phyloP scores from a whole-genome alignment of 2,329 filamentous ascomycete genomes.

The Leptographium radiaticola region DNA sequence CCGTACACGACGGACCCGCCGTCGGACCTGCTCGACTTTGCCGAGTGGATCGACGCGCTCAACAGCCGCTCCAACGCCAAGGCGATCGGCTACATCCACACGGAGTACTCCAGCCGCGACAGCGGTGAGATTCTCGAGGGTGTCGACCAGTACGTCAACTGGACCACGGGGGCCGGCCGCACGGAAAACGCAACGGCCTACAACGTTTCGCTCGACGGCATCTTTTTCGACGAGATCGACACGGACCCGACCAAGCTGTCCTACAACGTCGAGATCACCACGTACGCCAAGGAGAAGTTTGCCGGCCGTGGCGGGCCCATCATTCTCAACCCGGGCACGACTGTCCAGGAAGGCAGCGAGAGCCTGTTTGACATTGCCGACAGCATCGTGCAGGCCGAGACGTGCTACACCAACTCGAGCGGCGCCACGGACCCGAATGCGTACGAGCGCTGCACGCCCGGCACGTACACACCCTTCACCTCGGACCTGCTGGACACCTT shows the following conservation, averaged over 20 bases:
- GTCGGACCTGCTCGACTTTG: constrained; percentile 5
- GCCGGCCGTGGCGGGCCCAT: constrained; percentile 4
- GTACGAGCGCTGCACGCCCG: constrained; percentile 6
- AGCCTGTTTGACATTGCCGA: constrained; percentile 9
- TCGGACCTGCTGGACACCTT: background rate
- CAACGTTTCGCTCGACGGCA: constrained; percentile 9
- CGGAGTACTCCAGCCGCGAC: constrained; percentile 2
- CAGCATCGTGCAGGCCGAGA: constrained; percentile 10
- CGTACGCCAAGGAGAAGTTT: constrained; percentile 6
- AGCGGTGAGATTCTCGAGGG: background rate
- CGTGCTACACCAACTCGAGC: constrained; percentile 9
- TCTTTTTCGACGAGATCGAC: constrained; percentile 13
- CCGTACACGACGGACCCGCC: constrained; percentile 7
- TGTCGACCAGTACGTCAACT: constrained; percentile 9
- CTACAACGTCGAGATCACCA: constrained; percentile 7
- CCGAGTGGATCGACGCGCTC: constrained; percentile 5
- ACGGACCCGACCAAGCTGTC: constrained; percentile 4
- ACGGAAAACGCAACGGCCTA: constrained; percentile 2
- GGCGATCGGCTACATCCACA: constrained; percentile 11
- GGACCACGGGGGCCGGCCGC: constrained; percentile 6
- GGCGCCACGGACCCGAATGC: constrained; percentile 7
- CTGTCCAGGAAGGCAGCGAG: constrained; percentile 9
- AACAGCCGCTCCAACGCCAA: constrained; percentile 8
- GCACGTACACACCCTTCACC: constrained; percentile 9
- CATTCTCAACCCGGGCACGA: constrained; percentile 9